Conservation (phyloP, 805 yeast genomes). For the Wickerhamomyces chaumierensis region DNA sequence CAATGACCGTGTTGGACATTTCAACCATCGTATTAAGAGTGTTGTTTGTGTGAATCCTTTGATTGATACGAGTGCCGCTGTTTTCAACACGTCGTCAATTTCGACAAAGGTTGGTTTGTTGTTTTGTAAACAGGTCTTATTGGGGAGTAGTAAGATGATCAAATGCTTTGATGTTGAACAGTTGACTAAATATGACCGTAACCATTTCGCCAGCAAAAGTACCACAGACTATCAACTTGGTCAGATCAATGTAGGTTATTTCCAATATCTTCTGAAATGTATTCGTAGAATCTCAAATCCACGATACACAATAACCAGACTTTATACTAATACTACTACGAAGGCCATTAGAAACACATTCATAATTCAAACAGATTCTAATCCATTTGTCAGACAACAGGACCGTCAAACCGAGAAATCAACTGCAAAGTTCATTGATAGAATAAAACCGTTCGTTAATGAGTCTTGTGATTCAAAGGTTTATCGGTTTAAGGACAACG, state of each 20-base stretch:
- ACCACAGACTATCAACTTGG: slow-evolving; percentile 3
- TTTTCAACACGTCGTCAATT: slow-evolving; percentile 1
- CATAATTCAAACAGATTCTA: not conserved
- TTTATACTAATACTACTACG: too few relatives aligned
- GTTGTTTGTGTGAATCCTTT: slow-evolving; percentile 12
- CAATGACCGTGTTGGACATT: slow-evolving; percentile 8
- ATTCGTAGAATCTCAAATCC: too few relatives aligned
- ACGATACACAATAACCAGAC: too few relatives aligned
- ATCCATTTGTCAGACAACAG: slow-evolving; percentile 5
- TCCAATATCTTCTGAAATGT: not conserved
- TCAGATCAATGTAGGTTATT: slow-evolving; percentile 1
- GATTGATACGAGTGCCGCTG: slow-evolving; percentile 4
- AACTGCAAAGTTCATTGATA: slow-evolving; percentile 8
- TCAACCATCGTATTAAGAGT: slow-evolving; percentile 8
- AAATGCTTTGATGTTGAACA: not conserved
- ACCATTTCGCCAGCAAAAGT: too few relatives aligned
- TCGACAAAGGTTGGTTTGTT: too few relatives aligned
- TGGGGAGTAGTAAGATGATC: slow-evolving; percentile 1
- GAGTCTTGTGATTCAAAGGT: slow-evolving; percentile 6
- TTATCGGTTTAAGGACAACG: not conserved
- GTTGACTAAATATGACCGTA: slow-evolving; percentile 9
- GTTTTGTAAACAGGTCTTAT: slow-evolving; percentile 1
- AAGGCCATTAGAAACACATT: not conserved
- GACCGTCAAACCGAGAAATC: slow-evolving; percentile 7
- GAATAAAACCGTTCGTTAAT: slow-evolving; percentile 6